Evolutionary conservation across 2,329 filamentous ascomycete species (phyloP).

Genomic region (Teratosphaeria epicoccoides): DNA sequence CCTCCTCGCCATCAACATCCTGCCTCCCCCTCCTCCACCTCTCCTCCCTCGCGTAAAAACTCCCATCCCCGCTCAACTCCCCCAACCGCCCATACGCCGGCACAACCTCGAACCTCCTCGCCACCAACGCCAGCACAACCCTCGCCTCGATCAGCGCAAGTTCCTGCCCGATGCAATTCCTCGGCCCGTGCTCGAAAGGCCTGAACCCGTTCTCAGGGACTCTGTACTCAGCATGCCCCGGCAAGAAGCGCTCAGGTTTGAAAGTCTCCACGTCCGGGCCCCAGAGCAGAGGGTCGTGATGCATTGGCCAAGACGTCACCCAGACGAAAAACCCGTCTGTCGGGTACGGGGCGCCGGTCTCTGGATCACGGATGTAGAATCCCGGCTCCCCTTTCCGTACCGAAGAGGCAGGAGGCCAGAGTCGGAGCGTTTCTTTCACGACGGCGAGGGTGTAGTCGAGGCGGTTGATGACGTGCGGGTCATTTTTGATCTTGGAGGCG

Average conservation of each 20-base stretch:
- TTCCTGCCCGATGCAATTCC: constrained; percentile 48
- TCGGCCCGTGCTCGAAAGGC: constrained; percentile 44
- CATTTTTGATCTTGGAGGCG: constrained; percentile 29
- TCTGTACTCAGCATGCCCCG: constrained; percentile 9
- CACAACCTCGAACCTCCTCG: constrained; percentile 41
- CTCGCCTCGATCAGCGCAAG: constrained; percentile 31
- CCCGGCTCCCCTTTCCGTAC: constrained; percentile 23
- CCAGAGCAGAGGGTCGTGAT: constrained; percentile 14
- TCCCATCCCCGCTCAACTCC: constrained; percentile 25
- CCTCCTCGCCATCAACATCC: constrained; percentile 15
- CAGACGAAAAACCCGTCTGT: constrained; percentile 36
- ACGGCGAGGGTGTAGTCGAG: constrained; percentile 43
- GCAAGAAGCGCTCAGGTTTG: constrained; percentile 11
- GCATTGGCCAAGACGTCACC: constrained; percentile 34
- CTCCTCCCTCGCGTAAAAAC: constrained; percentile 15
- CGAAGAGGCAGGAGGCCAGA: constrained; percentile 38
- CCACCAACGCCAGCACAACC: constrained; percentile 38
- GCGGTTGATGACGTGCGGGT: constrained; percentile 39
- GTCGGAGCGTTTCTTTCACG: constrained; percentile 43
- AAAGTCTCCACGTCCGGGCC: constrained; percentile 7
- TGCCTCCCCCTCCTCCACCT: constrained; percentile 1
- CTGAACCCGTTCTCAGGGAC: constrained; percentile 33
- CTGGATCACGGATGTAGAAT: constrained; percentile 32
- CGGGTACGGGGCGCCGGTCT: constrained; percentile 32
- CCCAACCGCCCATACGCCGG: constrained; percentile 27